phyloP scores from a whole-genome alignment of 805 yeast genomes.

The Wickerhamomyces sydowiorum region DNA sequence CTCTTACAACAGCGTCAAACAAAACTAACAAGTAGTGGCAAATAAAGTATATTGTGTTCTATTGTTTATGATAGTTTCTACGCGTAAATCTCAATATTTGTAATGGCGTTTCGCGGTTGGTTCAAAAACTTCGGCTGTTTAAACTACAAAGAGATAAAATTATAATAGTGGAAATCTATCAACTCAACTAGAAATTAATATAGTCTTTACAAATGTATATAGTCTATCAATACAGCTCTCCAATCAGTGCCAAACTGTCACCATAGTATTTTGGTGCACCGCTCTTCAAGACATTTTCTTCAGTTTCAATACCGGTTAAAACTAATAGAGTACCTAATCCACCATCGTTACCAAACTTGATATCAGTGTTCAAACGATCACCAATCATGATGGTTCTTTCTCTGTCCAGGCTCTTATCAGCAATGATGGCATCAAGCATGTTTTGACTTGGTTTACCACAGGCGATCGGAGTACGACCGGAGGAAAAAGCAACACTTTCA shows the following conservation, averaged over 20 bases:
- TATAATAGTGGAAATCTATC: too few species aligned
- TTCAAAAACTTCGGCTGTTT: not conserved
- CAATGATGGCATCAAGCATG: constrained; percentile 85
- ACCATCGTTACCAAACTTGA: constrained; percentile 84
- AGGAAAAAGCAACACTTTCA: constrained; percentile 64
- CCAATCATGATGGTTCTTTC: constrained; percentile 84
- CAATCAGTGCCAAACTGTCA: constrained; percentile 45
- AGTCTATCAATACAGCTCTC: constrained; percentile 69
- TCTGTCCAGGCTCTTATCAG: constrained; percentile 49
- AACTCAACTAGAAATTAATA: not conserved
- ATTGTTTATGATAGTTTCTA: not conserved
- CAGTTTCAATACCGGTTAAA: constrained; percentile 86
- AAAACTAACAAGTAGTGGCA: too few species aligned
- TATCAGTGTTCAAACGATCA: constrained; percentile 92
- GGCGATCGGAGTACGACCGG: constrained; percentile 80
- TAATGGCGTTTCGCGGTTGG: too few species aligned
- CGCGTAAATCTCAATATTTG: not conserved
- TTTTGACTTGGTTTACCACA: constrained; percentile 90
- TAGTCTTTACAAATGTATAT: not conserved
- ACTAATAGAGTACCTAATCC: constrained; percentile 85
- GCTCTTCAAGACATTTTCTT: constrained; percentile 44
- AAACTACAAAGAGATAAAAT: not conserved
- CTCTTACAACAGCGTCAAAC: too few species aligned
- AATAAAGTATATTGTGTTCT: too few species aligned
- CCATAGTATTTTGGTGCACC: constrained; percentile 64